A percentile compares a stretch with the other conserved stretches of the same genome.
Evolutionary conservation across 1,284 basidiomycete species (phyloP).

Genomic region (Melampsora americana): DNA sequence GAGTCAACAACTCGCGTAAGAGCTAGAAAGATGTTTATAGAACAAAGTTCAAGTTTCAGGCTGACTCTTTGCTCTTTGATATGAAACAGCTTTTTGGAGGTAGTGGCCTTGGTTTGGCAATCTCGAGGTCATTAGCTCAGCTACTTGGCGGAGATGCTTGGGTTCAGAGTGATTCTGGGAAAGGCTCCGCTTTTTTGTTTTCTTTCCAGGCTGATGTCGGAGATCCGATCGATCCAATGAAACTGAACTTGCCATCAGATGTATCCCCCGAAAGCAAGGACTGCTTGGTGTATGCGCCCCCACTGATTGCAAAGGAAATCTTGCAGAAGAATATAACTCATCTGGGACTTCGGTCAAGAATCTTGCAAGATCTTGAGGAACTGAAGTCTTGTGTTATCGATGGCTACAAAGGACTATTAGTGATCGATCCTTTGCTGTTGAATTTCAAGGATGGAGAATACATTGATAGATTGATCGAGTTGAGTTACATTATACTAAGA

Average conservation of each 20-base stretch:
- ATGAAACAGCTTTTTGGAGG: slow-evolving; percentile 49
- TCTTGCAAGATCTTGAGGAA: slow-evolving; percentile 1
- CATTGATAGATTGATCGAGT: neutral
- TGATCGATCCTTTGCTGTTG: neutral
- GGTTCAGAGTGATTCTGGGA: slow-evolving; percentile 52
- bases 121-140: slow-evolving; percentile 52
- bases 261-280: slow-evolving; percentile 50
- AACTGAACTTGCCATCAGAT: slow-evolving; percentile 52
- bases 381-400: neutral
- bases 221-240: slow-evolving; percentile 45
- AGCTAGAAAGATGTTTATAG: slow-evolving; percentile 16
- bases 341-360: neutral
- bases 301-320: neutral
- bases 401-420: neutral
- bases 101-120: slow-evolving; percentile 53
- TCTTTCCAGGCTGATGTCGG: slow-evolving; percentile 50
- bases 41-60: too few species aligned
- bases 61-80: too few species aligned
- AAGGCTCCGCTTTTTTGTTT: slow-evolving; percentile 54
- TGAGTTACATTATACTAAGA: too few species aligned
- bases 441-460: neutral
- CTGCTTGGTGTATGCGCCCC: slow-evolving; percentile 40
- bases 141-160: slow-evolving; percentile 54
- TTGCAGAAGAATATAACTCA: neutral
- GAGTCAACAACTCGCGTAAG: slow-evolving; percentile 51